phyloP scores from a whole-genome alignment of 805 yeast species.

The Candida patagonica region DNA sequence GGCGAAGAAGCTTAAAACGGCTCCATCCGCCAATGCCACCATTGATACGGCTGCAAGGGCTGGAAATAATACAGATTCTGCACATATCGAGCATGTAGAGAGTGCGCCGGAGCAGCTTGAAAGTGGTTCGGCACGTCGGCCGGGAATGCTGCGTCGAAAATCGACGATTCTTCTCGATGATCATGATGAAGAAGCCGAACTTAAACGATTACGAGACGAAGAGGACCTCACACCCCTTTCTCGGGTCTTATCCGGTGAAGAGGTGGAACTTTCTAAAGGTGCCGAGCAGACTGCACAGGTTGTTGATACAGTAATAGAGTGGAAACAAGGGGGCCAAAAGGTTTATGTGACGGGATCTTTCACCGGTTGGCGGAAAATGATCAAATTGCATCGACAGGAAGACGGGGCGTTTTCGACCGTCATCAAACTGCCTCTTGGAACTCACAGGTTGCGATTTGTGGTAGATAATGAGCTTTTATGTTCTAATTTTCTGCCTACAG shows the following conservation, averaged over 20 bases:
- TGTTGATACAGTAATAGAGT: conserved; percentile 58
- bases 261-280: conserved; percentile 17
- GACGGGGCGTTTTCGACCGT: conserved; percentile 24
- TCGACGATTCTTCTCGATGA: conserved; percentile 69
- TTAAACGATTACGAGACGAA: conserved; percentile 39
- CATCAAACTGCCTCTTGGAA: conserved; percentile 61
- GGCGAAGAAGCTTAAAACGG: neutral
- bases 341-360: conserved; percentile 96
- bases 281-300: conserved; percentile 1
- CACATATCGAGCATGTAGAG: too few species aligned
- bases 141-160: conserved; percentile 40
- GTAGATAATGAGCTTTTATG: conserved; percentile 87
- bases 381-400: conserved; percentile 54
- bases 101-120: neutral
- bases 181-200: conserved; percentile 40
- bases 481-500: conserved; percentile 82
- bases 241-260: conserved; percentile 27
- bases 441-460: conserved; percentile 85
- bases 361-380: conserved; percentile 98
- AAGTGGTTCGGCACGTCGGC: conserved; percentile 8
- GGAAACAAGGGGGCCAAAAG: conserved; percentile 95
- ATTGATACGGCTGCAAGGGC: neutral
- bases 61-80: neutral
- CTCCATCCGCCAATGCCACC: neutral
- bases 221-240: conserved; percentile 23